Evolutionary conservation across 1,139 yeast genomes (phyloP).

Genomic region (Blastobotrys apis): DNA sequence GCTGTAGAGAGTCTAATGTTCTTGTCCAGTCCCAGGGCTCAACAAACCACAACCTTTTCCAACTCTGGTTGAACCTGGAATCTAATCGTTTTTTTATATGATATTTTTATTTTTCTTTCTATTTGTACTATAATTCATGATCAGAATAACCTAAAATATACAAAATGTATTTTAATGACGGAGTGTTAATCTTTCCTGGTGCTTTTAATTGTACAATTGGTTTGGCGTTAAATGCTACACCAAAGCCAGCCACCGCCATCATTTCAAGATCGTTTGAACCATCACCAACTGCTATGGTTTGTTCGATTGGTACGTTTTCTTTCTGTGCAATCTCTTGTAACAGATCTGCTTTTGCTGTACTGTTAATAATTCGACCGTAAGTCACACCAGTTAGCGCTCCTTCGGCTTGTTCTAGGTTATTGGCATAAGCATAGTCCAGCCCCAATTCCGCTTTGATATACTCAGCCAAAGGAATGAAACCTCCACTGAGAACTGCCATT

Average conservation of each 20-base stretch:
- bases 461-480: conserved; percentile 84
- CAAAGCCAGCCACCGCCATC: conserved; percentile 91
- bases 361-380: conserved; percentile 80
- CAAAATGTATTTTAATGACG: conserved; percentile 63
- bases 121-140: conserved; percentile 36
- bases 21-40: conserved; percentile 39
- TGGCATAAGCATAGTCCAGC: conserved; percentile 87
- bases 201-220: conserved; percentile 81
- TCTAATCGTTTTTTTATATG: not conserved
- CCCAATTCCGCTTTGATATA: conserved; percentile 64
- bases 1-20: conserved; percentile 47
- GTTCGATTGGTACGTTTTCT: conserved; percentile 53
- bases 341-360: conserved; percentile 72
- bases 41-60: conserved; percentile 1
- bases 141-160: conserved; percentile 78
- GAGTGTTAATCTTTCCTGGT: conserved; percentile 73
- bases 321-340: conserved; percentile 61
- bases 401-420: conserved; percentile 50
- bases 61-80: conserved; percentile 3
- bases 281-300: conserved; percentile 84
- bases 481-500: conserved; percentile 90
- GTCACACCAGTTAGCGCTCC: conserved; percentile 50
- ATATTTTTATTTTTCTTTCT: conserved; percentile 14
- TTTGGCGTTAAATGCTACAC: conserved; percentile 97
- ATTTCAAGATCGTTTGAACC: conserved; percentile 94